Evolutionary conservation across 192 early-diverging fungal genomes (phyloP).

Genomic region (Podila horticola): DNA sequence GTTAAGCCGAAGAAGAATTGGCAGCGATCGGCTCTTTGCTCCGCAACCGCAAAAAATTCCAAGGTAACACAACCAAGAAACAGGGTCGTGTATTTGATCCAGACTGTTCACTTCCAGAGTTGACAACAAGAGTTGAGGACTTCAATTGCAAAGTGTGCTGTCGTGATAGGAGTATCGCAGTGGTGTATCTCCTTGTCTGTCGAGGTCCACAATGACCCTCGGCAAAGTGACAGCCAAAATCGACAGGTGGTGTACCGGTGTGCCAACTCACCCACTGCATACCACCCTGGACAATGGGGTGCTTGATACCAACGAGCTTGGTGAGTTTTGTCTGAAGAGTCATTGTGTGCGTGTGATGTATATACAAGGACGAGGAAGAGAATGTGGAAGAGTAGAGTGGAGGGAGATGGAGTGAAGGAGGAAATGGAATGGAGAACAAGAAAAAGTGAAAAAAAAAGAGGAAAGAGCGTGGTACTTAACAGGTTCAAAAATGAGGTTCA

Average conservation of each 20-base stretch:
- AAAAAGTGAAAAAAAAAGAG: conserved; percentile 1
- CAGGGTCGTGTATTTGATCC: too few species aligned
- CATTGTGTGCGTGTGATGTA: conserved; percentile 54
- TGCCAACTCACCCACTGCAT: conserved; percentile 83
- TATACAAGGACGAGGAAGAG: background rate
- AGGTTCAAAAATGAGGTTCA: background rate
- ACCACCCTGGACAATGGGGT: conserved; percentile 80
- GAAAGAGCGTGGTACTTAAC: background rate
- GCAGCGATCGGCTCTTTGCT: too few species aligned
- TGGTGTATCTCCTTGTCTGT: too few species aligned
- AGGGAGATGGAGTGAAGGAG: conserved; percentile 8
- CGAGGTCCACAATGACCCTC: too few species aligned
- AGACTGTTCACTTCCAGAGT: too few species aligned
- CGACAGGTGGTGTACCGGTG: conserved; percentile 4
- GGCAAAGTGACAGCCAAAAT: background rate
- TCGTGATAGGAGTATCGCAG: too few species aligned
- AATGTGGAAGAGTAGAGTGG: conserved; percentile 2
- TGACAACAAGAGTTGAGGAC: too few species aligned
- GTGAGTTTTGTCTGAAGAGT: conserved; percentile 72
- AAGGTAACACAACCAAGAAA: too few species aligned
- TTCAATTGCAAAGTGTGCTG: too few species aligned
- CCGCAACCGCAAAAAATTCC: too few species aligned
- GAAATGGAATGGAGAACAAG: background rate
- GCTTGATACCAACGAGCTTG: conserved; percentile 72
- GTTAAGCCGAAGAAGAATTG: too few species aligned